These are phyloP conservation scores for Colletotrichum truncatum DNA, from an alignment of 2,329 filamentous ascomycete genomes.

Conservation along the genomic window DNA sequence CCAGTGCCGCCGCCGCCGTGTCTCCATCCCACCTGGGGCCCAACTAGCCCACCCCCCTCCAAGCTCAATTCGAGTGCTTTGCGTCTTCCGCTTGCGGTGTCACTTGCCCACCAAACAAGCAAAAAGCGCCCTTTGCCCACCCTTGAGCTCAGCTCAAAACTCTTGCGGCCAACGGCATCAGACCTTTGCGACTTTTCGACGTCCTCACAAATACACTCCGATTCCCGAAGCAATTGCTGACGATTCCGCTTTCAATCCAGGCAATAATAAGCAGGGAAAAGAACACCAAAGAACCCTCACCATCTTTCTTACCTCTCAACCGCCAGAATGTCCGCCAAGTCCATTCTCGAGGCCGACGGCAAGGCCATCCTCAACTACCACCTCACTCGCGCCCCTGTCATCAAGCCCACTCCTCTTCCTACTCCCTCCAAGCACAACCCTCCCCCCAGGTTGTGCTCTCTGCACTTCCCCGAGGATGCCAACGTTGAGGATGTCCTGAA, in stretches of 20 bases:
- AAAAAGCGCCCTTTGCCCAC: background rate
- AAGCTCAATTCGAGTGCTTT: constrained; percentile 10
- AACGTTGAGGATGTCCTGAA: constrained; percentile 86
- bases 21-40: constrained; percentile 2
- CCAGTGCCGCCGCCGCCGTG: background rate
- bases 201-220: background rate
- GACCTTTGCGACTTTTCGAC: background rate
- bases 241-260: background rate
- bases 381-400: constrained; percentile 94
- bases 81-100: constrained; percentile 20
- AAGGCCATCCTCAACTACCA: constrained; percentile 99
- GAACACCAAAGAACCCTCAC: constrained; percentile 21
- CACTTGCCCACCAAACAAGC: constrained; percentile 8
- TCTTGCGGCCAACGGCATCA: background rate
- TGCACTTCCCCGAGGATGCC: constrained; percentile 92
- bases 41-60: background rate
- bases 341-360: constrained; percentile 98
- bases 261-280: constrained; percentile 21
- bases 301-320: constrained; percentile 15
- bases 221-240: constrained; percentile 18
- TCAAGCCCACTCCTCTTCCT: constrained; percentile 97
- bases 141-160: constrained; percentile 5
- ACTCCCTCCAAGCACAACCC: constrained; percentile 88
- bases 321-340: constrained; percentile 73
- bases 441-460: constrained; percentile 86